Evolutionary conservation across 2,329 filamentous ascomycete species (phyloP), one percentile per base, ranked within the genome.

Genomic region (Juglanconis juglandina): DNA sequence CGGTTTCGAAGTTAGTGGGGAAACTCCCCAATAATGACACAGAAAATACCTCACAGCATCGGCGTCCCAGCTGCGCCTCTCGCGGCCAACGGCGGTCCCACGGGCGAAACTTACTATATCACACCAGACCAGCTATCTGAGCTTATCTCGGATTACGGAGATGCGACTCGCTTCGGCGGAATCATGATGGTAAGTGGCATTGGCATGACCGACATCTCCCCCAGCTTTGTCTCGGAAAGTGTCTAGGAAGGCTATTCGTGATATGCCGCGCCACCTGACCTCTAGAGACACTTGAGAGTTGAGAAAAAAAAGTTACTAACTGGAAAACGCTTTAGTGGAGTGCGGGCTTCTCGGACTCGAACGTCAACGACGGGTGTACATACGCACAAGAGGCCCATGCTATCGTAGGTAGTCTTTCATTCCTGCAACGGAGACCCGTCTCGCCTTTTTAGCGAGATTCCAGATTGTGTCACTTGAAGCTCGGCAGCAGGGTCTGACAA

Each of bases 311-410:
- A 42, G 6, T 42, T 42, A 5, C 39, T 13, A 42, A 14, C 24
- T 24, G 24, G 24, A 24, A 24, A 24, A 24, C 24, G 24, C 24
- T 24, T 24, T 11, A 48, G 46, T 78, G 76, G 75, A 69, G 70
- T 32, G 75, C 76, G 8, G 75, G 73, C 1, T 77, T 75, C 60
- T 76, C 74, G 1, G 76, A 78, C 65, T 51, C 55, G 13, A 58
- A 58, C 48, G 55, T 58, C 2, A 51, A 68, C 56, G 69, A 76
- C 60, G 73, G 72, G 3, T 77, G 75, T 66, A 78, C 68, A 14
- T 78, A 75, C 59, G 74, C 74, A n/a, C 75, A 78, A 63, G 60
- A 75, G 60, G 73, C 69, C 3, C 72, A 75, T 65, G 67, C 63
- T 5, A 77, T 78, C 56, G 46, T 48, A 48, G 4, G 46, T 48